phyloP scores from a whole-genome alignment of 2,329 filamentous ascomycete species.

The Beauveria australis region DNA sequence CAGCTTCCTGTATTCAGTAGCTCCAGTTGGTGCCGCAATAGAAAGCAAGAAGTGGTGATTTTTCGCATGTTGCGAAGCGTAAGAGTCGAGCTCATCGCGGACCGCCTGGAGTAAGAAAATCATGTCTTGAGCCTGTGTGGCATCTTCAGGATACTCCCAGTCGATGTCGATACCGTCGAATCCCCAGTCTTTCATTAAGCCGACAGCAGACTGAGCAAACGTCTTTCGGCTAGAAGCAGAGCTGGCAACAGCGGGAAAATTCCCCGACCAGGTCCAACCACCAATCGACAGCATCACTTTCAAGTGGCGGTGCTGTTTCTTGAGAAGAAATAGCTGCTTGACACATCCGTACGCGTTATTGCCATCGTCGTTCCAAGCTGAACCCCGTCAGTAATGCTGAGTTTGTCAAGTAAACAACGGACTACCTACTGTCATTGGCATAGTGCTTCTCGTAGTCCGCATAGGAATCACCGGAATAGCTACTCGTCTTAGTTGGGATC shows the following conservation, averaged over 20 bases:
- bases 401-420: not conserved
- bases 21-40: conserved; percentile 43
- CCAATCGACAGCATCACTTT: conserved; percentile 76
- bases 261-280: conserved; percentile 75
- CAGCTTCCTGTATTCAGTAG: conserved; percentile 39
- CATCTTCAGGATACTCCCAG: conserved; percentile 31
- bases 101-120: conserved; percentile 36
- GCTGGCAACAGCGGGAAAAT: conserved; percentile 61
- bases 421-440: conserved; percentile 48
- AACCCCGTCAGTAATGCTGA: conserved; percentile 17
- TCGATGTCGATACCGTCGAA: conserved; percentile 41
- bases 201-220: conserved; percentile 64
- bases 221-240: conserved; percentile 50
- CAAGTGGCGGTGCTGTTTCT: conserved; percentile 67
- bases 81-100: conserved; percentile 39
- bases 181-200: conserved; percentile 65
- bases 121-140: conserved; percentile 34
- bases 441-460: conserved; percentile 69
- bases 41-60: conserved; percentile 47
- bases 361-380: conserved; percentile 50
- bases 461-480: conserved; percentile 58
- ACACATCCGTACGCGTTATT: conserved; percentile 73
- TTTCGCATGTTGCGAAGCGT: conserved; percentile 33
- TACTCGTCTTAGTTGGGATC: conserved; percentile 16
- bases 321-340: conserved; percentile 71